These are phyloP conservation scores for Plasmodium vivax DNA, from an alignment of 169 alveolate species.

Conservation along the genomic window DNA sequence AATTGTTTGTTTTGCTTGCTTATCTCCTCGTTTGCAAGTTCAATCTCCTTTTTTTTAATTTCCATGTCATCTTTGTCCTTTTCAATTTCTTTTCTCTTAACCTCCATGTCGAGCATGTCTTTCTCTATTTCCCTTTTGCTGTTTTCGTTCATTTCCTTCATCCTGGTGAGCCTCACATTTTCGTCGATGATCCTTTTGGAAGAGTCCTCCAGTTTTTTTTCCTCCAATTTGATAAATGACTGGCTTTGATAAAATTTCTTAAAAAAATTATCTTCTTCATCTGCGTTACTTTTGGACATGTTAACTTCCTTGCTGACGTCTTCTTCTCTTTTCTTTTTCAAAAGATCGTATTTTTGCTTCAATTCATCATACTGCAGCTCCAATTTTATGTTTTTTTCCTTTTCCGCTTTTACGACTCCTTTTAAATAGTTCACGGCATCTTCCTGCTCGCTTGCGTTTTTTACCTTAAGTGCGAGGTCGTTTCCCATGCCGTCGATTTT, in stretches of 20 bases:
- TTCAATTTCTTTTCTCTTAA: slow-evolving; percentile 27
- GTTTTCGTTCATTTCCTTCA: slow-evolving; percentile 40
- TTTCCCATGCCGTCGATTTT: slow-evolving; percentile 16
- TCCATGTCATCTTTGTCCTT: not conserved
- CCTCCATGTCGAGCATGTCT: not conserved
- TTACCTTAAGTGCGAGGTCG: slow-evolving; percentile 5
- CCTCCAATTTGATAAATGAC: slow-evolving; percentile 50
- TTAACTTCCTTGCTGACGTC: not conserved
- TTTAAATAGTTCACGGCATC: slow-evolving; percentile 40
- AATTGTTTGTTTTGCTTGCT: slow-evolving; percentile 3
- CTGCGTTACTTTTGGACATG: not conserved
- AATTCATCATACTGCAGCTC: slow-evolving; percentile 61
- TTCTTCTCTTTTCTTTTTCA: slow-evolving; percentile 47
- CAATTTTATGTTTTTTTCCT: slow-evolving; percentile 44
- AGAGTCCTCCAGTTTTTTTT: slow-evolving; percentile 26
- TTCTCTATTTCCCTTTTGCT: slow-evolving; percentile 47
- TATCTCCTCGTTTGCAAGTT: not conserved
- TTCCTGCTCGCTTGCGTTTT: slow-evolving; percentile 39
- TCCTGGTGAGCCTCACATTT: not conserved
- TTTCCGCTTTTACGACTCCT: slow-evolving; percentile 30
- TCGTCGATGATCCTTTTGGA: slow-evolving; percentile 47
- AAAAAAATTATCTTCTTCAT: slow-evolving; percentile 7
- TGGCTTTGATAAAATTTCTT: slow-evolving; percentile 26
- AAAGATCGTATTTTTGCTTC: slow-evolving; percentile 45
- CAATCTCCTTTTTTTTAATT: not conserved